These are phyloP conservation scores for Corniculantispora saksenae DNA, from an alignment of 2,329 filamentous ascomycete genomes.

Conservation along the genomic window DNA sequence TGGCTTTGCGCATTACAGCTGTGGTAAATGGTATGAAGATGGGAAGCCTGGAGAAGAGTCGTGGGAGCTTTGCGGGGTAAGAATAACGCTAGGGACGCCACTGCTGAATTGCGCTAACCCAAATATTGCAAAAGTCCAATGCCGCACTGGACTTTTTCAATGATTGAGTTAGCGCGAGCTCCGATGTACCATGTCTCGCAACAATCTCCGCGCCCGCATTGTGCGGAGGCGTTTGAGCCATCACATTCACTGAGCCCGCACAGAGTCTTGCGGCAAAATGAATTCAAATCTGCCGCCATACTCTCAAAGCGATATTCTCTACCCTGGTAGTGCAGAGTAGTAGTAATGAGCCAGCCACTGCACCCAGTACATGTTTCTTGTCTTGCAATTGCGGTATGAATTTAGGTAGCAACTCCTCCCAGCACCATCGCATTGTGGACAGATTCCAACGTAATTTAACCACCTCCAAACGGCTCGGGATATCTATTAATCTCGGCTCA, in stretches of 20 bases:
- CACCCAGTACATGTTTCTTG: neutral
- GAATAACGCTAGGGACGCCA: neutral
- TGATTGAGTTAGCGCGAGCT: neutral
- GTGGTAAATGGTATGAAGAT: neutral
- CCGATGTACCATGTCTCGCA: neutral
- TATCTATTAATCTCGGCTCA: too few species aligned
- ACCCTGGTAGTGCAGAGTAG: neutral
- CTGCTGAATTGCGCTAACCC: neutral
- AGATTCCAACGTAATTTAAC: neutral
- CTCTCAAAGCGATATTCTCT: neutral
- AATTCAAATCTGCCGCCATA: neutral
- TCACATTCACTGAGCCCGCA: neutral
- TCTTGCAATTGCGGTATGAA: neutral
- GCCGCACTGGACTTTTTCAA: neutral
- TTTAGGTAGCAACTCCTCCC: neutral
- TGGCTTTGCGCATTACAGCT: neutral
- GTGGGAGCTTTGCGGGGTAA: neutral
- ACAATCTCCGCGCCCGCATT: neutral
- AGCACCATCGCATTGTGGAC: neutral
- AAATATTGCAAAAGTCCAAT: neutral
- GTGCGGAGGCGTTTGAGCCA: neutral
- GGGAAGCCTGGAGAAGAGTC: neutral
- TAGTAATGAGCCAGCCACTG: neutral
- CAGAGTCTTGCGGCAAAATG: neutral
- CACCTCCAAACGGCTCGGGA: too few species aligned